Percentiles rank a stretch among this genome's conserved stretches.
These are phyloP conservation scores for Plasmodium coatneyi DNA, from an alignment of 169 alveolate species.

Conservation along the genomic window DNA sequence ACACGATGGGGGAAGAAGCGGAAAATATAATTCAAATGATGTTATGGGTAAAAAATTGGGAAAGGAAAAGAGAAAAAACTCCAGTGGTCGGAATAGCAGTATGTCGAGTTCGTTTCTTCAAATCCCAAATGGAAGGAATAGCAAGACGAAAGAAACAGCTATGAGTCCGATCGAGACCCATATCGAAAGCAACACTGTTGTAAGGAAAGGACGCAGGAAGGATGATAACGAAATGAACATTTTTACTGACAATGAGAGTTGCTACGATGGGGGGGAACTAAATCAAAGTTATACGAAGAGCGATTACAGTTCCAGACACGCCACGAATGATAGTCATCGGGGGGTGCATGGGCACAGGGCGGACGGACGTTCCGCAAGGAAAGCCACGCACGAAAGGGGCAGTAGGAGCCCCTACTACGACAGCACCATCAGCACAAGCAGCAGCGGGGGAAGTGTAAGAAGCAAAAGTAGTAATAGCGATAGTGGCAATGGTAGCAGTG, in stretches of 20 bases:
- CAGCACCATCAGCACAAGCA: conserved; percentile 13
- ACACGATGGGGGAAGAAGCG: background rate
- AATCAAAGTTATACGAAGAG: conserved; percentile 13
- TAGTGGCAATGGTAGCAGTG: background rate
- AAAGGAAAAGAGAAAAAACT: background rate
- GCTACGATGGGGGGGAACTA: background rate
- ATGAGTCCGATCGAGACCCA: background rate
- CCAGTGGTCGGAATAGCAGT: background rate
- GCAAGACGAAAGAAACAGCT: background rate
- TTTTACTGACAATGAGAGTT: conserved; percentile 19
- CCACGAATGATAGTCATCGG: background rate
- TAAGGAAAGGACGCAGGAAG: background rate
- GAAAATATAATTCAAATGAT: background rate
- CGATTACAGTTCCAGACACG: background rate
- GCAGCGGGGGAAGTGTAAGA: background rate
- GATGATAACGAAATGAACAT: background rate
- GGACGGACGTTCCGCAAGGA: background rate
- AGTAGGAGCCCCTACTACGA: conserved; percentile 1
- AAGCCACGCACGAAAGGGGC: background rate
- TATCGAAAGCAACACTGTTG: background rate
- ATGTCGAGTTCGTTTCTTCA: background rate
- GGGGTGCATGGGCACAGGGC: background rate
- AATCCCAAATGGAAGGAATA: background rate
- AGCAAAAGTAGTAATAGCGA: background rate
- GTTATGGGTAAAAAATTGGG: background rate